These are phyloP conservation scores for Eucalyptus virginea DNA, from an alignment of 345 rosid species.

Conservation along the genomic window DNA sequence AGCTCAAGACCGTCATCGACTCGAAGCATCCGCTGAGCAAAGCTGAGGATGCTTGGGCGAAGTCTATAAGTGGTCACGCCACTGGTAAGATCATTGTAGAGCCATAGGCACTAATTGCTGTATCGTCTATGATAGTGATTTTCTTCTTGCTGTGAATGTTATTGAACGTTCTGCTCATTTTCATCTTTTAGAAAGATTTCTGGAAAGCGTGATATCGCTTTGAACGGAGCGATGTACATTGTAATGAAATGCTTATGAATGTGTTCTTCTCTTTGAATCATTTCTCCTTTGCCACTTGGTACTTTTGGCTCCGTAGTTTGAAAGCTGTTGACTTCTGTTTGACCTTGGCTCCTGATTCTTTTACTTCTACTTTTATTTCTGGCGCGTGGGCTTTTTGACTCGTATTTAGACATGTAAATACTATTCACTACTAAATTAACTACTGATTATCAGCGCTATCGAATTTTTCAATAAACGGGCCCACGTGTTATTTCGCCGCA, in stretches of 20 bases:
- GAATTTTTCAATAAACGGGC: background rate
- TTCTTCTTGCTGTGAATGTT: background rate
- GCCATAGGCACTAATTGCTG: background rate
- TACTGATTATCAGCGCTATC: background rate
- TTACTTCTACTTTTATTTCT: too few relatives aligned
- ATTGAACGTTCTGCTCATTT: background rate
- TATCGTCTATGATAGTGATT: background rate
- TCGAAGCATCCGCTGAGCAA: background rate
- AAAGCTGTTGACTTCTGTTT: background rate
- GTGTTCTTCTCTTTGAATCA: background rate
- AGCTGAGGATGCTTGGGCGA: conserved; percentile 11
- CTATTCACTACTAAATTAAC: background rate
- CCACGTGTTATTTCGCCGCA: background rate
- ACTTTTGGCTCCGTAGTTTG: background rate
- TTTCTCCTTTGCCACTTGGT: background rate
- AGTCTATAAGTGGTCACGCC: conserved; percentile 7
- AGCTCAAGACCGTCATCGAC: conserved; percentile 3
- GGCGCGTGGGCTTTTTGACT: too few relatives aligned
- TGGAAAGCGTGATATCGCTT: background rate
- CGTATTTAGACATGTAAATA: too few relatives aligned
- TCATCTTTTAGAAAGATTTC: background rate
- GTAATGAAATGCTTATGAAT: background rate
- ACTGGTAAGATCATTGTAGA: conserved; percentile 6
- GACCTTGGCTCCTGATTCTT: background rate
- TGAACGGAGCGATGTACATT: background rate